phyloP scores from a whole-genome alignment of 768 basidiomycete genomes.

The Lactarius sp. region DNA sequence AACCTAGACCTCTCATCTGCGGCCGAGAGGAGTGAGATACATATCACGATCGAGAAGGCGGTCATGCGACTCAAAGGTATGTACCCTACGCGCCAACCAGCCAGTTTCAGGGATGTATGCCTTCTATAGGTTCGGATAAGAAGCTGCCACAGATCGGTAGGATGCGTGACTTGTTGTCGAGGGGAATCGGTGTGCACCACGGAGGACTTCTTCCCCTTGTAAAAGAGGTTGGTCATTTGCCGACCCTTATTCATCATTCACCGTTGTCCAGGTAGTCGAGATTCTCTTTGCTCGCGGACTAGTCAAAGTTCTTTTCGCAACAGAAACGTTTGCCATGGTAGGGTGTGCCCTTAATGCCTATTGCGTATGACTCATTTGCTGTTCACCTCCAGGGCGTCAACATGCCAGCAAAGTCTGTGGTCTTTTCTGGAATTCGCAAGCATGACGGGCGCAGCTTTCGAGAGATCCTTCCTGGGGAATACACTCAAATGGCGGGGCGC shows the following conservation, averaged over 20 bases:
- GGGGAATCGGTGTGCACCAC: constrained; percentile 97
- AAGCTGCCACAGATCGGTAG: constrained; percentile 87
- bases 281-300: constrained; percentile 92
- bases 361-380: not conserved
- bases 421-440: constrained; percentile 91
- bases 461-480: constrained; percentile 86
- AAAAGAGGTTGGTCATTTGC: constrained; percentile 66
- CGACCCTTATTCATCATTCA: constrained; percentile 1
- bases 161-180: constrained; percentile 83
- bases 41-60: constrained; percentile 90
- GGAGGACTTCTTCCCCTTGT: constrained; percentile 94
- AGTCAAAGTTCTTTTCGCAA: constrained; percentile 95
- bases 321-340: constrained; percentile 99
- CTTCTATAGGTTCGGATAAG: constrained; percentile 71
- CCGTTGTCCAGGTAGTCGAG: constrained; percentile 71
- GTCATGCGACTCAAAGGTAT: constrained; percentile 85
- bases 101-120: not conserved
- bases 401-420: constrained; percentile 97
- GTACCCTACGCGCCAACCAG: constrained; percentile 12
- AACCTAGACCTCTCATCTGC: constrained; percentile 85
- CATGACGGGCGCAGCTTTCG: constrained; percentile 93
- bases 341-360: constrained; percentile 26
- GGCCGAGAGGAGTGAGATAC: constrained; percentile 95
- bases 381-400: constrained; percentile 78
- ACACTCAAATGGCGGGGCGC: constrained; percentile 99